Percentiles rank a stretch among this genome's conserved stretches.
phyloP scores from a whole-genome alignment of 2,329 filamentous ascomycete species.

The Calcarisporium arbuscula region DNA sequence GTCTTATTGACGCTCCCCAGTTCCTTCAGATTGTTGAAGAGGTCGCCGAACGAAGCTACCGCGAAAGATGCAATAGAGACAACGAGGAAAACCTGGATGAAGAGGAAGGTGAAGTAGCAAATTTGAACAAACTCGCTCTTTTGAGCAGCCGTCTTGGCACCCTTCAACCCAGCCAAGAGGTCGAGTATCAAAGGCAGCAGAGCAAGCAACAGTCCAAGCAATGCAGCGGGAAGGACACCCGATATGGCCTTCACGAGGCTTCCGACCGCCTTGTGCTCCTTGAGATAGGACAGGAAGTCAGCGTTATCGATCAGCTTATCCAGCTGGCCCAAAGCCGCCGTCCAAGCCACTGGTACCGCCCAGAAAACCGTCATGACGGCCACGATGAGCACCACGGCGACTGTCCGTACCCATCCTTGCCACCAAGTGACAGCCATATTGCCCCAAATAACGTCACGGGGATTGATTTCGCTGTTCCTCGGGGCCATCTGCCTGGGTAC shows the following conservation, averaged over 20 bases:
- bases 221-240: slow-evolving; percentile 75
- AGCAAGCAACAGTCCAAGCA: slow-evolving; percentile 73
- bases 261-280: slow-evolving; percentile 50
- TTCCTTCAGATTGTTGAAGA: slow-evolving; percentile 45
- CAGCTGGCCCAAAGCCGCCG: slow-evolving; percentile 74
- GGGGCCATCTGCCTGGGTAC: slow-evolving; percentile 91
- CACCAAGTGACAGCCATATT: slow-evolving; percentile 97
- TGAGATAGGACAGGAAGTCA: slow-evolving; percentile 65
- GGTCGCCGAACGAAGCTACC: slow-evolving; percentile 52
- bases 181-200: slow-evolving; percentile 75
- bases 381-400: slow-evolving; percentile 58
- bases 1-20: slow-evolving; percentile 56
- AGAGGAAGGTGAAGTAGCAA: slow-evolving; percentile 91
- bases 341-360: slow-evolving; percentile 86
- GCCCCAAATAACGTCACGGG: slow-evolving; percentile 89
- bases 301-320: slow-evolving; percentile 59
- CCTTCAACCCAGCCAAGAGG: slow-evolving; percentile 66
- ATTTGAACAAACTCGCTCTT: slow-evolving; percentile 78
- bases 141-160: slow-evolving; percentile 75
- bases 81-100: slow-evolving; percentile 90
- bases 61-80: slow-evolving; percentile 79
- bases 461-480: slow-evolving; percentile 86
- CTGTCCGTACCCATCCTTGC: slow-evolving; percentile 72
- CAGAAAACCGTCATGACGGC: slow-evolving; percentile 76
- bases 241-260: slow-evolving; percentile 61